Evolutionary conservation across 2,329 filamentous ascomycete genomes (phyloP).

Genomic region (Aspergillus pseudoglaucus): DNA sequence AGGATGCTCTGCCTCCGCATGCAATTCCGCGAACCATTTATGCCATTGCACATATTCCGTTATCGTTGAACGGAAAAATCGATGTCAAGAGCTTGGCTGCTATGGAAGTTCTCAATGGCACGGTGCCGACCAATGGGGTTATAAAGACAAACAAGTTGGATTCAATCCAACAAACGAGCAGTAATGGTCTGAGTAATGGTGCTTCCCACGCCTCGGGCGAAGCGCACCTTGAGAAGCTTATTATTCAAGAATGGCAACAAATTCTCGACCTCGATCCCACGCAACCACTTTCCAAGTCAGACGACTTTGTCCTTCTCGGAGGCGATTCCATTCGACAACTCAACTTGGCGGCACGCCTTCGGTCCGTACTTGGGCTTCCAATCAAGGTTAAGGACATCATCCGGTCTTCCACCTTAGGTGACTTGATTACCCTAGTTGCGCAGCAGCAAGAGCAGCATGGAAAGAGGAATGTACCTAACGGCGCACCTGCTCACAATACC

Average conservation of each 20-base stretch:
- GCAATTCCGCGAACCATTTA: slow-evolving; percentile 4
- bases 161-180: neutral
- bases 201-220: neutral
- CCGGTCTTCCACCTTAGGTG: neutral
- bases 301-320: slow-evolving; percentile 8
- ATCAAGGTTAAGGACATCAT: neutral
- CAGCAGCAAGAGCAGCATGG: neutral
- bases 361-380: neutral
- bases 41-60: slow-evolving; percentile 2
- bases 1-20: slow-evolving; percentile 2
- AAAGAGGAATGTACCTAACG: neutral
- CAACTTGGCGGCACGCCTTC: slow-evolving; percentile 4
- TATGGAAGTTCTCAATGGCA: neutral
- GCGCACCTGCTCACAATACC: neutral
- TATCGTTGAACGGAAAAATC: slow-evolving; percentile 4
- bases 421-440: neutral
- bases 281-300: slow-evolving; percentile 1
- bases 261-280: neutral
- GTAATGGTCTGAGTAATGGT: neutral
- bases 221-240: neutral
- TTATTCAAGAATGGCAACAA: neutral
- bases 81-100: slow-evolving; percentile 2
- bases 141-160: neutral
- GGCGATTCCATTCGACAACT: slow-evolving; percentile 13
- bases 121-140: neutral